Evolutionary conservation across 495 filamentous ascomycete species (phyloP).

Genomic region (Choiromyces venosus): DNA sequence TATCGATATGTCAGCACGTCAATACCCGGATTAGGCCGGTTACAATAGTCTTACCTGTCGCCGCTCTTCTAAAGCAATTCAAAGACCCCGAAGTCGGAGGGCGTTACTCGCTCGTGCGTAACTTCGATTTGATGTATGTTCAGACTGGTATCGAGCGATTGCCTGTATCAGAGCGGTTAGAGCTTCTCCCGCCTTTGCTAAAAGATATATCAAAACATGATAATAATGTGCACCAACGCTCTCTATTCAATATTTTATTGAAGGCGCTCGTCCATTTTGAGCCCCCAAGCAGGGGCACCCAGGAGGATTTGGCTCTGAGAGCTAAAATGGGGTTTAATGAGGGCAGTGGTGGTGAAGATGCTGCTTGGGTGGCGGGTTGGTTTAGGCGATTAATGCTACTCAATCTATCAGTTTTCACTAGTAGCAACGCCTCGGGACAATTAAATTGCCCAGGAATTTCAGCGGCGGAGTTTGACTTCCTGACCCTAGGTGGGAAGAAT

Average conservation of each 20-base stretch:
- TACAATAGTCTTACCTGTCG: slow-evolving; percentile 60
- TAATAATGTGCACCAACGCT: slow-evolving; percentile 59
- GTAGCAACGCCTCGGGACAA: slow-evolving; percentile 39
- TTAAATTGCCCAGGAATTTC: slow-evolving; percentile 63
- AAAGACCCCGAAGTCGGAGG: slow-evolving; percentile 58
- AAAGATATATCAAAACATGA: slow-evolving; percentile 64
- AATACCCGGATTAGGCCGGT: slow-evolving; percentile 59
- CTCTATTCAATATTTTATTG: slow-evolving; percentile 78
- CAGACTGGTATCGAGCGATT: slow-evolving; percentile 79
- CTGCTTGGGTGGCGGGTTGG: slow-evolving; percentile 68
- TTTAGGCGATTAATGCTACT: slow-evolving; percentile 75
- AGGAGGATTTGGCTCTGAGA: slow-evolving; percentile 67
- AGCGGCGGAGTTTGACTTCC: slow-evolving; percentile 64
- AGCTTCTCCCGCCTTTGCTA: slow-evolving; percentile 65
- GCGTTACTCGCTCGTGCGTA: slow-evolving; percentile 62
- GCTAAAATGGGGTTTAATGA: slow-evolving; percentile 58
- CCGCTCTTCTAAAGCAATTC: slow-evolving; percentile 78
- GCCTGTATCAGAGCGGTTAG: slow-evolving; percentile 52
- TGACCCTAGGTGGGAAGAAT: slow-evolving; percentile 59
- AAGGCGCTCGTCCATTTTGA: slow-evolving; percentile 65
- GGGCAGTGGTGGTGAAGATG: slow-evolving; percentile 54
- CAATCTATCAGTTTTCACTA: slow-evolving; percentile 41
- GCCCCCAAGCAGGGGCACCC: slow-evolving; percentile 67
- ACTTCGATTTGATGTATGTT: slow-evolving; percentile 84
- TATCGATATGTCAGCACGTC: slow-evolving; percentile 72